These are phyloP conservation scores for Cylindricascospora bacillispora DNA, from an alignment of 1,139 yeast genomes.

Conservation along the genomic window DNA sequence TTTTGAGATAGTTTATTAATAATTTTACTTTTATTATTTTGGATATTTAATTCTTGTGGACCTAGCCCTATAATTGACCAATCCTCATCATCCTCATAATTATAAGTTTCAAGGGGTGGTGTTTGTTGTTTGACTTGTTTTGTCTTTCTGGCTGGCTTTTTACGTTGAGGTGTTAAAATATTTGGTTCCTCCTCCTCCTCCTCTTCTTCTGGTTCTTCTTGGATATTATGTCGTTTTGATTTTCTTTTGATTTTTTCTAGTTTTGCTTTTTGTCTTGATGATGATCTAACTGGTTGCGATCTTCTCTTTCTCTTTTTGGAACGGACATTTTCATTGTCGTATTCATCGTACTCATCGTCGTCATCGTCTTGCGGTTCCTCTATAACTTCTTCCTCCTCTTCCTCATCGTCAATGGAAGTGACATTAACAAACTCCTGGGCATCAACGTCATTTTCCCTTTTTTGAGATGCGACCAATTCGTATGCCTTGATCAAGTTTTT, in stretches of 20 bases:
- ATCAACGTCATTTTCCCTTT: conserved; percentile 17
- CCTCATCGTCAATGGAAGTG: conserved; percentile 21
- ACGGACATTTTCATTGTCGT: conserved; percentile 3
- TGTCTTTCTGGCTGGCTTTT: conserved; percentile 1
- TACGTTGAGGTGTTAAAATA: conserved; percentile 2
- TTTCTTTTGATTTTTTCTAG: too few species aligned
- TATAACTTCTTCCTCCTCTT: conserved; percentile 25
- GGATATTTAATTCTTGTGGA: conserved; percentile 20
- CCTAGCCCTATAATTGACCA: conserved; percentile 24
- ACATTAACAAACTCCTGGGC: conserved; percentile 26
- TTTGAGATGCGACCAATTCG: conserved; percentile 23
- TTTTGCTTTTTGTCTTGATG: conserved; percentile 7
- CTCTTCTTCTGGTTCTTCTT: conserved; percentile 6
- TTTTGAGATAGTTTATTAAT: conserved; percentile 19
- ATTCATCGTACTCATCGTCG: conserved; percentile 9
- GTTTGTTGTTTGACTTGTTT: conserved; percentile 1
- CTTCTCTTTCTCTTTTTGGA: conserved; percentile 6
- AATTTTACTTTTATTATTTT: conserved; percentile 11
- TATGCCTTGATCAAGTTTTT: conserved; percentile 24
- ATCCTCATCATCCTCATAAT: conserved; percentile 24
- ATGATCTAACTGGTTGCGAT: conserved; percentile 7
- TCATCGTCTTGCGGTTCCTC: conserved; percentile 22
- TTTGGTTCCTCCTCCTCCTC: conserved; percentile 3
- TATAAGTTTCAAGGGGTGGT: conserved; percentile 10
- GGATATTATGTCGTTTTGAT: too few species aligned